Conservation (phyloP, 2,329 filamentous ascomycete species). For the Rachicladosporium sp. region DNA sequence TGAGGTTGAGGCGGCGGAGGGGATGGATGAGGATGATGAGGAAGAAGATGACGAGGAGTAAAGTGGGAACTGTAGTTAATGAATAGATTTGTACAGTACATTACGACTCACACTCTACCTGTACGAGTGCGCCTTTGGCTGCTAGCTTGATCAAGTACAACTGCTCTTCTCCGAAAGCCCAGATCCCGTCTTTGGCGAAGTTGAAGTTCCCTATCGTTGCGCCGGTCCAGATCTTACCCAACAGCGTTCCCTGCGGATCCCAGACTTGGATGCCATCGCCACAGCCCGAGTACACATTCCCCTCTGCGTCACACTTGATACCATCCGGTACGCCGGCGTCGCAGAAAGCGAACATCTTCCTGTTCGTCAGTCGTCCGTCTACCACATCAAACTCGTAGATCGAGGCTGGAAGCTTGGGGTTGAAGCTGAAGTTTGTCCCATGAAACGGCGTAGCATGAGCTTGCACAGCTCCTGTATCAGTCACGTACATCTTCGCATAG, state of each 20-base stretch:
- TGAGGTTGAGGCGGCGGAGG: slow-evolving; percentile 72
- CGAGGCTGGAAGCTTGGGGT: no score
- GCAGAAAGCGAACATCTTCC: slow-evolving; percentile 16
- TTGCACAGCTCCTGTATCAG: slow-evolving; percentile 42
- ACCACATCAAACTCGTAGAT: slow-evolving; percentile 19
- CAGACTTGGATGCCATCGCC: slow-evolving; percentile 45
- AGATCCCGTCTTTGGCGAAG: slow-evolving; percentile 6
- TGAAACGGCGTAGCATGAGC: slow-evolving; percentile 22
- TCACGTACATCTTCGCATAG: slow-evolving; percentile 41
- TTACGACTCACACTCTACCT: slow-evolving; percentile 8
- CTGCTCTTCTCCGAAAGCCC: slow-evolving; percentile 11
- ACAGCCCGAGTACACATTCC: slow-evolving; percentile 45
- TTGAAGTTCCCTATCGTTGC: slow-evolving; percentile 21
- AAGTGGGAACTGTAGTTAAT: no score
- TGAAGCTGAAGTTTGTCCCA: background rate
- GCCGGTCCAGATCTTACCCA: slow-evolving; percentile 46
- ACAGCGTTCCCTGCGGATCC: slow-evolving; percentile 35
- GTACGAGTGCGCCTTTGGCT: slow-evolving; percentile 8
- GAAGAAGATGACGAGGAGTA: slow-evolving; percentile 51
- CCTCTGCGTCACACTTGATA: slow-evolving; percentile 39
- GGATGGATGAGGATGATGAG: slow-evolving; percentile 89
- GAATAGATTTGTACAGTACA: no score
- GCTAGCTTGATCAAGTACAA: slow-evolving; percentile 9
- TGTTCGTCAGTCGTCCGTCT: slow-evolving; percentile 14
- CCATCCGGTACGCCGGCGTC: slow-evolving; percentile 44